Percentiles rank a stretch among this genome's conserved stretches.
Evolutionary conservation across 441 rosid genomes (phyloP).

Genomic region (Isatis lusitanica): DNA sequence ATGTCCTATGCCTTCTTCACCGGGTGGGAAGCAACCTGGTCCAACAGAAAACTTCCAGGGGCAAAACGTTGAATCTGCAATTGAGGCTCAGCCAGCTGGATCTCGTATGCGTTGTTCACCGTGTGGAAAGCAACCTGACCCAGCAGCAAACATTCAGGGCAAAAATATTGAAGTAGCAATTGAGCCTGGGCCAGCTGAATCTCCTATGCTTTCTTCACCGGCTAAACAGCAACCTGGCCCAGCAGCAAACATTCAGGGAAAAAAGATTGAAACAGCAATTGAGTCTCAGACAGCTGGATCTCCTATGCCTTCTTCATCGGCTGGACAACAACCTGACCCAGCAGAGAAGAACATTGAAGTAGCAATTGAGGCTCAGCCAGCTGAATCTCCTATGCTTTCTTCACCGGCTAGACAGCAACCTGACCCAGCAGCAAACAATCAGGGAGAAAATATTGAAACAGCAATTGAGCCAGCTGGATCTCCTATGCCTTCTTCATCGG

Average conservation of each 20-base stretch:
- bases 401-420: conserved; percentile 11
- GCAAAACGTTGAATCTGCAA: not conserved
- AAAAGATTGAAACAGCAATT: not conserved
- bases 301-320: conserved; percentile 20
- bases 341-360: conserved; percentile 10
- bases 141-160: conserved; percentile 11
- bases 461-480: conserved; percentile 12
- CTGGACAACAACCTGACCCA: conserved; percentile 9
- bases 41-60: too few species aligned
- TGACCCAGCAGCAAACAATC: conserved; percentile 11
- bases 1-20: conserved; percentile 20
- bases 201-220: conserved; percentile 10
- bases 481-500: conserved; percentile 24
- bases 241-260: conserved; percentile 8
- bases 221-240: not conserved
- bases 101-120: conserved; percentile 25
- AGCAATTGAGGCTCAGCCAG: conserved; percentile 17
- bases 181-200: conserved; percentile 19
- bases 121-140: conserved; percentile 15
- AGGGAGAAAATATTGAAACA: not conserved
- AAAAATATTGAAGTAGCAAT: not conserved
- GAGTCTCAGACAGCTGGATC: conserved; percentile 12
- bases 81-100: conserved; percentile 20
- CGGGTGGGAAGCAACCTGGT: conserved; percentile 8
- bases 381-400: conserved; percentile 14